Percentiles rank a stretch among this genome's conserved stretches.
These are phyloP conservation scores for Leptographium wingfieldii DNA, from an alignment of 2,329 filamentous ascomycete species.

Conservation along the genomic window DNA sequence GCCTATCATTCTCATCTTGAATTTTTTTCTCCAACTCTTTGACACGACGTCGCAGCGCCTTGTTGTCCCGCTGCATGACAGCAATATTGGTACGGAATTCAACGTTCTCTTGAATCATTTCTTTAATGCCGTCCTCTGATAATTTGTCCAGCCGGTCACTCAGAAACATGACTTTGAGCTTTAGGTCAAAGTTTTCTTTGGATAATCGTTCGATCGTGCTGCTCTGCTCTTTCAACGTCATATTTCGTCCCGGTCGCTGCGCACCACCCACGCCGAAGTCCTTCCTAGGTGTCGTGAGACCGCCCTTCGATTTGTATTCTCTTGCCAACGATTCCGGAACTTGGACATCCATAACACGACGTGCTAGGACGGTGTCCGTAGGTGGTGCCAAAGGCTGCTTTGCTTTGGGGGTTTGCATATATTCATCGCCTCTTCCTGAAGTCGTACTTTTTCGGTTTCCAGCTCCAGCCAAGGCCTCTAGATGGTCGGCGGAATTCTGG, in stretches of 20 bases:
- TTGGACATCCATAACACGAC: slow-evolving; percentile 79
- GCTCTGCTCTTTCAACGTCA: slow-evolving; percentile 95
- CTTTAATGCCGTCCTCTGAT: slow-evolving; percentile 91
- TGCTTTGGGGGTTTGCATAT: slow-evolving; percentile 59
- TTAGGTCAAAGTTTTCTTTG: slow-evolving; percentile 96
- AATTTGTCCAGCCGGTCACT: slow-evolving; percentile 86
- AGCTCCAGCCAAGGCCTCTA: slow-evolving; percentile 38
- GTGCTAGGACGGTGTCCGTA: slow-evolving; percentile 78
- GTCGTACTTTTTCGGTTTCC: slow-evolving; percentile 30
- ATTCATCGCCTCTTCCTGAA: slow-evolving; percentile 25
- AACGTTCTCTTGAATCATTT: slow-evolving; percentile 96
- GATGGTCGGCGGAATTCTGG: slow-evolving; percentile 35
- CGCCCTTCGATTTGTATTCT: slow-evolving; percentile 69
- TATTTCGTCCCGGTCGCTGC: slow-evolving; percentile 32
- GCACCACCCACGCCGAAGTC: slow-evolving; percentile 32
- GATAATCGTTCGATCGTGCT: slow-evolving; percentile 91
- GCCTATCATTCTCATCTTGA: slow-evolving; percentile 50
- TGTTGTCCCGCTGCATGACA: slow-evolving; percentile 83
- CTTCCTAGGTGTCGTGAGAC: slow-evolving; percentile 46
- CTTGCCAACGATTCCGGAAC: slow-evolving; percentile 80
- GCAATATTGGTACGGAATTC: slow-evolving; percentile 85
- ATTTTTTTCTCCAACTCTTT: slow-evolving; percentile 78
- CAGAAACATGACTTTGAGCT: slow-evolving; percentile 94
- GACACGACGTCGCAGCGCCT: slow-evolving; percentile 64
- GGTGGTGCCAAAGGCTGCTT: slow-evolving; percentile 42